These are phyloP conservation scores for Exutisphaerella laricina DNA, from an alignment of 2,329 filamentous ascomycete species.

Conservation along the genomic window DNA sequence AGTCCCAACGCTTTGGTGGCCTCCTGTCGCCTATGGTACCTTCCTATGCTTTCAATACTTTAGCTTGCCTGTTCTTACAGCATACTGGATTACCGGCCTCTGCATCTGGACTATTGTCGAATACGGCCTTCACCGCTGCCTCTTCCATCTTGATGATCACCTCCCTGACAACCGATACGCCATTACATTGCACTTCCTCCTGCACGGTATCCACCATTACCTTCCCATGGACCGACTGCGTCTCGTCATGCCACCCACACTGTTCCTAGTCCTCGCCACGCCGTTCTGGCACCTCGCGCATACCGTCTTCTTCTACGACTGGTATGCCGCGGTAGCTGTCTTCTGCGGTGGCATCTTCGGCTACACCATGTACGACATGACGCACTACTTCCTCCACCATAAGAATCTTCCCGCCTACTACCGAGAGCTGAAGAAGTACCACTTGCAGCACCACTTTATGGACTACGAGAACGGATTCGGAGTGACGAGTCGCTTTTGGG, in stretches of 20 bases:
- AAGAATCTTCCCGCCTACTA: conserved; percentile 86
- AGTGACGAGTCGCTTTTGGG: conserved; percentile 96
- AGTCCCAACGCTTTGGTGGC: conserved; percentile 77
- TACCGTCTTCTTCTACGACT: conserved; percentile 72
- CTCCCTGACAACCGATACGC: conserved; percentile 88
- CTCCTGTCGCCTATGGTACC: conserved; percentile 68
- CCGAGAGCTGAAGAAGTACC: conserved; percentile 91
- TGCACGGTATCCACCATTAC: conserved; percentile 97
- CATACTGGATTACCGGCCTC: conserved; percentile 66
- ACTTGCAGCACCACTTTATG: conserved; percentile 93
- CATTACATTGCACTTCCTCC: conserved; percentile 81
- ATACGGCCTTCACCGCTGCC: conserved; percentile 78
- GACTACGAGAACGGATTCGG: conserved; percentile 98
- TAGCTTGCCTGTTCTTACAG: conserved; percentile 40
- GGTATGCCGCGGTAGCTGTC: conserved; percentile 70
- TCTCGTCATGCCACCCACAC: conserved; percentile 89
- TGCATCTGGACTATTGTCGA: conserved; percentile 85
- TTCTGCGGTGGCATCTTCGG: conserved; percentile 91
- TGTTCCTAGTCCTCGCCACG: conserved; percentile 75
- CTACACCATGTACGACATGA: conserved; percentile 94
- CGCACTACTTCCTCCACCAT: conserved; percentile 98
- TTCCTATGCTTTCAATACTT: conserved; percentile 60
- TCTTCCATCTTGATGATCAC: conserved; percentile 92
- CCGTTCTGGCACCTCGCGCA: conserved; percentile 95
- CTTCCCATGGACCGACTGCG: conserved; percentile 98